Evolutionary conservation across 176 grass and related monocot genomes (phyloP).

Genomic region (Saccharum spontaneum): DNA sequence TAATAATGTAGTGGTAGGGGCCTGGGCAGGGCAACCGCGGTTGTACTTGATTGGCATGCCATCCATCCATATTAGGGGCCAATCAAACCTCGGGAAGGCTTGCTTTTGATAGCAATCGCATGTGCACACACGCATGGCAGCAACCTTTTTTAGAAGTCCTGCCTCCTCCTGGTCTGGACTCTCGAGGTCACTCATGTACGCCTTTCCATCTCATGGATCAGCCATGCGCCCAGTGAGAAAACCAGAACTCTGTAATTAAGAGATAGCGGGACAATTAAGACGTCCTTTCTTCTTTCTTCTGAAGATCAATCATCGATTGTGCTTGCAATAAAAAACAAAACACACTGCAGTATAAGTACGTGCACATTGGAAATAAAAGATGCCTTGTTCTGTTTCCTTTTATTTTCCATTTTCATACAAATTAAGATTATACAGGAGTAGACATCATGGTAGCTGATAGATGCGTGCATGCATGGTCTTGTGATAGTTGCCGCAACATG

Average conservation of each 20-base stretch:
- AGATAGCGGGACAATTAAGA: not conserved
- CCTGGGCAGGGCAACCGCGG: not conserved
- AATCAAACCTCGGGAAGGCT: not conserved
- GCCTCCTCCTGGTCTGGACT: not conserved
- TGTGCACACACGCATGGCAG: not conserved
- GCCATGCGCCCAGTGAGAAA: too few relatives aligned
- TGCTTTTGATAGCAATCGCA: not conserved
- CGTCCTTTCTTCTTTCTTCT: not conserved
- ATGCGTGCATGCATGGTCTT: not conserved
- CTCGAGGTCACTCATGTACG: not conserved
- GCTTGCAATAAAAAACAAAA: too few relatives aligned
- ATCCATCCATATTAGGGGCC: not conserved
- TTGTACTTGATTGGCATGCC: not conserved
- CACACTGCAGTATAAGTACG: too few relatives aligned
- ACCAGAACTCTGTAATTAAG: not conserved
- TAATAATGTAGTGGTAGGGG: conserved; percentile 2
- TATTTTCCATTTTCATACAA: not conserved
- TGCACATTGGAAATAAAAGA: too few relatives aligned
- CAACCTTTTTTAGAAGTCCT: conserved; percentile 14
- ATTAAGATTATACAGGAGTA: not conserved
- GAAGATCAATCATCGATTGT: not conserved
- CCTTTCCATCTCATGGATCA: not conserved
- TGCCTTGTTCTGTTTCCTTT: not conserved
- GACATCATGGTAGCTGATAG: not conserved
- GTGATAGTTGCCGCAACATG: not conserved